Percentiles rank a stretch among this genome's conserved stretches.
These are phyloP conservation scores for Diddensiella caesifluorescens DNA, from an alignment of 805 yeast species.

Conservation along the genomic window DNA sequence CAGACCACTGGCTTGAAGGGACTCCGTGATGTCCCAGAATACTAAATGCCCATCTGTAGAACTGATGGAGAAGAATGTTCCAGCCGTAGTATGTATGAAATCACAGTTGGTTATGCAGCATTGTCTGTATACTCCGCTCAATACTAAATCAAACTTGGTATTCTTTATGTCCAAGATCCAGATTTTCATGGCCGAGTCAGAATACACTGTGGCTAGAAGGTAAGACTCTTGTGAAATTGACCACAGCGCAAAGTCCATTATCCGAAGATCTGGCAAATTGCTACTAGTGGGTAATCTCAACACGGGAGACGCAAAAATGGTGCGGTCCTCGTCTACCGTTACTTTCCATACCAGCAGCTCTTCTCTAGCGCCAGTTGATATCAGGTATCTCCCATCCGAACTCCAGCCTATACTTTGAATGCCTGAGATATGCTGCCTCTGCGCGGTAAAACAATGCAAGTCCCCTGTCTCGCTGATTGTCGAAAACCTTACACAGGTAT, in stretches of 20 bases:
- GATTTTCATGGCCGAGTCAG: constrained; percentile 70
- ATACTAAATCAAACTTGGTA: constrained; percentile 40
- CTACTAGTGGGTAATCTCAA: constrained; percentile 52
- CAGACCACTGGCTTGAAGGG: constrained; percentile 16
- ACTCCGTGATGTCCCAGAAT: constrained; percentile 48
- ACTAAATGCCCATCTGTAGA: constrained; percentile 82
- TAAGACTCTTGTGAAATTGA: constrained; percentile 28
- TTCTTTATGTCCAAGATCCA: constrained; percentile 47
- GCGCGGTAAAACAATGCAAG: constrained; percentile 49
- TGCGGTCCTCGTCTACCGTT: constrained; percentile 31
- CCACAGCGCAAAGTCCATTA: constrained; percentile 74
- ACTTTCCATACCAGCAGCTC: constrained; percentile 81
- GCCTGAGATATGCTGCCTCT: constrained; percentile 84
- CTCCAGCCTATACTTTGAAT: constrained; percentile 64
- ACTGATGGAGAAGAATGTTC: constrained; percentile 45
- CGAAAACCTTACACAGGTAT: constrained; percentile 68
- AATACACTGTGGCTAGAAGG: constrained; percentile 66
- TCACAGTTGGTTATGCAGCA: constrained; percentile 71
- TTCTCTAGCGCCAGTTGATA: constrained; percentile 67
- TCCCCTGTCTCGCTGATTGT: constrained; percentile 37
- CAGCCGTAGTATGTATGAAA: constrained; percentile 34
- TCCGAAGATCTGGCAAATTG: constrained; percentile 73
- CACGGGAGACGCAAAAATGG: constrained; percentile 37
- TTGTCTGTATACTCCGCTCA: constrained; percentile 53
- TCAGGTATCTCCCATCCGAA: constrained; percentile 32